These are phyloP conservation scores for Cephaloascus albidus DNA, from an alignment of 805 yeast genomes.

Conservation along the genomic window DNA sequence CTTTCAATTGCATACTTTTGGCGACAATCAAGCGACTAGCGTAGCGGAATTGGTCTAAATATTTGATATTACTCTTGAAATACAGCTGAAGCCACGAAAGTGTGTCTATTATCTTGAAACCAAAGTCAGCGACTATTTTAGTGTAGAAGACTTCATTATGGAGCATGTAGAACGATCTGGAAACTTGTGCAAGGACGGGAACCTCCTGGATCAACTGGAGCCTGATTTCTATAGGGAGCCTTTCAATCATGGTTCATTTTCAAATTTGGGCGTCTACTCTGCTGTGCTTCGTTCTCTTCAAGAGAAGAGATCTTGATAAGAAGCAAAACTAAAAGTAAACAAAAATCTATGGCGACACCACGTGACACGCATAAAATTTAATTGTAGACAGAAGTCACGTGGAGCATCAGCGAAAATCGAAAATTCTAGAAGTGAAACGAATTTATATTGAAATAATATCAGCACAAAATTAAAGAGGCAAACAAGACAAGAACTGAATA, in stretches of 20 bases:
- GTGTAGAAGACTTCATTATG: slow-evolving; percentile 41
- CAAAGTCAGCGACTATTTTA: slow-evolving; percentile 23
- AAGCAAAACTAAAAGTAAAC: too few relatives aligned
- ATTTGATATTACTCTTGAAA: not conserved
- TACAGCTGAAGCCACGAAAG: not conserved
- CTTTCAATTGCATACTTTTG: not conserved
- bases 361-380: too few relatives aligned
- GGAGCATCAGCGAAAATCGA: too few relatives aligned
- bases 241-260: slow-evolving; percentile 7
- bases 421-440: too few relatives aligned
- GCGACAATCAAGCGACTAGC: not conserved
- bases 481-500: too few relatives aligned
- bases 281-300: too few relatives aligned
- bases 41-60: not conserved
- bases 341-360: too few relatives aligned
- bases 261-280: too few relatives aligned
- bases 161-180: slow-evolving; percentile 34
- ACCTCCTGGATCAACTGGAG: slow-evolving; percentile 19
- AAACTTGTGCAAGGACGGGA: slow-evolving; percentile 24
- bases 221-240: slow-evolving; percentile 36
- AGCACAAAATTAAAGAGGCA: too few relatives aligned
- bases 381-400: too few relatives aligned
- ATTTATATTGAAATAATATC: too few relatives aligned
- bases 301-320: too few relatives aligned
- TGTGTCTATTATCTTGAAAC: slow-evolving; percentile 18